Evolutionary conservation across 805 yeast genomes (phyloP), one percentile per base, ranked within the genome.

Genomic region (Komagataella phaffii): DNA sequence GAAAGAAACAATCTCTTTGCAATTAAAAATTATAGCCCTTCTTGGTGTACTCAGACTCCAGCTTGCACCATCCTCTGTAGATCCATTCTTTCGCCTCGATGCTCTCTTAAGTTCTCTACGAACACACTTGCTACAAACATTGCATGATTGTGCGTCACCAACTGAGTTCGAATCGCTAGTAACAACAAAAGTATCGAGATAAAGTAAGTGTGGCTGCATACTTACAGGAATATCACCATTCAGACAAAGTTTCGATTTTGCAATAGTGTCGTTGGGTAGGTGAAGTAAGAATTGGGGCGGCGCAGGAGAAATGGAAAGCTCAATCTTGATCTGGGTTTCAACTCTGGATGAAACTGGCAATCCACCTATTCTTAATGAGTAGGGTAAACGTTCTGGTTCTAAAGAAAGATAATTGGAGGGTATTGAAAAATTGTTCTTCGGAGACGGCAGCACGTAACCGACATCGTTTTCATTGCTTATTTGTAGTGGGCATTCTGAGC

Each of bases 51-150:
- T 75, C 49, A 85, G 82, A 59, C 85, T 77, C 82, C 97, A 88
- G 70, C 87, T 83, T 49, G 80, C 68, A 51, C 82, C 83, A 58
- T 85, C 91, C 54, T 83, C 85, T 50, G 75, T 73, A 51, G 81
- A 75, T n/a, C 88, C 88, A 3, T 82, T 77, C 67, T 93, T 91
- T 63, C 96, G 80, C 65, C 99, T 79, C 43, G 91, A 83, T 1
- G 98, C 98, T 59, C 99, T 77, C 66, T 93, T 88, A 60, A 88
- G 83, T 63, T 91, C 99, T 61, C 99, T 77, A 65, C 89, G 85
- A 61, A 90, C 81, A 72, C 99, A 91, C 60, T 95, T 80, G 21
- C 81, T 63, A 69, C 99, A 91, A 58, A 88, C 89, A 59, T 81
- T 80, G 58, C 95, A 87, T 21, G 77, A 71, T 51, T 60, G 61